Percentiles rank a stretch among this genome's conserved stretches.
These are phyloP conservation scores for Vicia villosa DNA, from an alignment of 306 rosid species.

Conservation along the genomic window DNA sequence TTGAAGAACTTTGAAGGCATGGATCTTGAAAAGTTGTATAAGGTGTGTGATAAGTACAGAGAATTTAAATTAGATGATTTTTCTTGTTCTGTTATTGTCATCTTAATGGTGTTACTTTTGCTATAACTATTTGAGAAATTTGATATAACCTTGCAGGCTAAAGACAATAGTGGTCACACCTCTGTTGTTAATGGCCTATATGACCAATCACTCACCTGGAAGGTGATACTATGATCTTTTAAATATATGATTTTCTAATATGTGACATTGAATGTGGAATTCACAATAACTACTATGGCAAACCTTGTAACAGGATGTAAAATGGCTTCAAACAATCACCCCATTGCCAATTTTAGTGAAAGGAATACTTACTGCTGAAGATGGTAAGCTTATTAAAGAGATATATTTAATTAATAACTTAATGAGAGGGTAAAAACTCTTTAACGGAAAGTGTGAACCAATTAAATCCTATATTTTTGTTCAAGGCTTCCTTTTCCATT, in stretches of 20 bases:
- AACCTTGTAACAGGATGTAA: slow-evolving; percentile 65
- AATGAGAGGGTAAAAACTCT: background rate
- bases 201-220: slow-evolving; percentile 85
- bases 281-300: background rate
- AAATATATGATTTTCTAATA: slow-evolving; percentile 4
- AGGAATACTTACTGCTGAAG: slow-evolving; percentile 91
- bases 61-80: slow-evolving; percentile 2
- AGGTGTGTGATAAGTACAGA: slow-evolving; percentile 45
- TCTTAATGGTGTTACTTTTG: background rate
- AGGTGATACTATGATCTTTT: slow-evolving; percentile 51
- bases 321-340: slow-evolving; percentile 95
- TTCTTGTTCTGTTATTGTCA: background rate
- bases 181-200: slow-evolving; percentile 64
- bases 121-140: background rate
- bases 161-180: slow-evolving; percentile 67
- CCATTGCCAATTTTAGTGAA: slow-evolving; percentile 79
- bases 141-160: slow-evolving; percentile 48
- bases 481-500: background rate
- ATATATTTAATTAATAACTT: background rate
- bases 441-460: background rate
- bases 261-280: slow-evolving; percentile 30
- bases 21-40: slow-evolving; percentile 63
- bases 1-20: slow-evolving; percentile 84
- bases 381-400: slow-evolving; percentile 51
- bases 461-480: background rate